These are phyloP conservation scores for Penicillium soppii DNA, from an alignment of 495 filamentous ascomycete genomes.

Conservation along the genomic window DNA sequence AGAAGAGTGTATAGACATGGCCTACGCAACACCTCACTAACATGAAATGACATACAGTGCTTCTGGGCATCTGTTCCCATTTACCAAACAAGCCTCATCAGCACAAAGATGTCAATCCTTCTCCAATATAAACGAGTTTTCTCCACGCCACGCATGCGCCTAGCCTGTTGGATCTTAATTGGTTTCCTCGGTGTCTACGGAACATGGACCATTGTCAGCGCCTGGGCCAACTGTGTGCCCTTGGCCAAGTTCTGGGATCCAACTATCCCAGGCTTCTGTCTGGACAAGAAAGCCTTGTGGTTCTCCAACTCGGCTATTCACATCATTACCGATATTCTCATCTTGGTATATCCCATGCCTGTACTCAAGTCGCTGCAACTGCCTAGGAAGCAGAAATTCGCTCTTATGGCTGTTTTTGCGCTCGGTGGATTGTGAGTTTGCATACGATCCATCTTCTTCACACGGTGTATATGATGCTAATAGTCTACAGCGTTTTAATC, in stretches of 20 bases:
- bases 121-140: conserved; percentile 41
- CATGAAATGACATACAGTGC: conserved; percentile 11
- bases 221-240: conserved; percentile 38
- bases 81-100: conserved; percentile 35
- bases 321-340: conserved; percentile 49
- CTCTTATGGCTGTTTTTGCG: conserved; percentile 46
- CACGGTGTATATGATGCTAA: conserved; percentile 6
- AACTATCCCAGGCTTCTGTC: conserved; percentile 28
- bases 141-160: conserved; percentile 34
- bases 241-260: conserved; percentile 37
- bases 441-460: too few species aligned
- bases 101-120: conserved; percentile 39
- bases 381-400: conserved; percentile 41
- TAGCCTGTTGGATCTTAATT: conserved; percentile 36
- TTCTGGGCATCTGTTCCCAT: conserved; percentile 39
- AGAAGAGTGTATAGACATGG: not conserved
- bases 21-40: not conserved
- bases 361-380: conserved; percentile 45
- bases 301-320: conserved; percentile 40
- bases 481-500: conserved; percentile 44
- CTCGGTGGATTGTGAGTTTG: conserved; percentile 47
- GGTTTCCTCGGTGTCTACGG: conserved; percentile 36
- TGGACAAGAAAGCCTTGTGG: conserved; percentile 36
- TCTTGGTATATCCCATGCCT: conserved; percentile 49
- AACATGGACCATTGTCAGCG: conserved; percentile 35